Base-by-base conservation (phyloP, 1,139 yeast genomes). In the Saccharomyces pastorianus region DNA sequence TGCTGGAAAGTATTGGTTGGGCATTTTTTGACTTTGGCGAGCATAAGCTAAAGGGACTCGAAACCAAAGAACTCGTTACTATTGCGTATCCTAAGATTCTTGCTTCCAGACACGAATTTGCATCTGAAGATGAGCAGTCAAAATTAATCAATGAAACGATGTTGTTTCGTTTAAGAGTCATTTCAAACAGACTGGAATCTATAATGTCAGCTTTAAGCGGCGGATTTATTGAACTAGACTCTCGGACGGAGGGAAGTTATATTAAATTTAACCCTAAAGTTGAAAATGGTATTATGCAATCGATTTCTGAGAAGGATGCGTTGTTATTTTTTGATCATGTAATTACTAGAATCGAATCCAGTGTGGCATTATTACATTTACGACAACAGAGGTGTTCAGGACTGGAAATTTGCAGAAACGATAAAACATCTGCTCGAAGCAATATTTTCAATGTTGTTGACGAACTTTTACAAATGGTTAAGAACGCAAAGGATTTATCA, bases 21-120 rank as follows among this genome's bases (percentile, higher is more conserved):
- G 77, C 75, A n/a, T 79, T 83, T 55, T 80, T 79, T 58, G 84
- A 82, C 50, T 72, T 88, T 52, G 99, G 99, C 29, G 96, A 91
- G 65, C 83, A 83, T 65, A 90, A 90, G 68, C 76, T 95, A 64
- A 93, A 95, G 71, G 99, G 99, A 27, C 77, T 95, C 46, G 99
- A 95, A 79, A 85, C 91, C 44, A 96, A 96, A 1, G 99, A 95
- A 67, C 78, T 80, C 49, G 84, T 95, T 38, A 87, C 96, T 11
- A 77, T 90, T 53, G 83, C 83, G 0, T 91, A 85, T 72, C 95
- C 98, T 2, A 76, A 77, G 57, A 75, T 76, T 48, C 74, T 93
- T 56, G 77, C 77, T 14, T 76, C 85, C 13, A 77, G 97, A 61
- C 69, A 67, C 56, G 68, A 67, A 34, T 70, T 71, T 51, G 56